Percentiles rank a stretch among this genome's conserved stretches.
These are phyloP conservation scores for Moniliella sp. DNA, from an alignment of 1,284 basidiomycete genomes.

Conservation along the genomic window DNA sequence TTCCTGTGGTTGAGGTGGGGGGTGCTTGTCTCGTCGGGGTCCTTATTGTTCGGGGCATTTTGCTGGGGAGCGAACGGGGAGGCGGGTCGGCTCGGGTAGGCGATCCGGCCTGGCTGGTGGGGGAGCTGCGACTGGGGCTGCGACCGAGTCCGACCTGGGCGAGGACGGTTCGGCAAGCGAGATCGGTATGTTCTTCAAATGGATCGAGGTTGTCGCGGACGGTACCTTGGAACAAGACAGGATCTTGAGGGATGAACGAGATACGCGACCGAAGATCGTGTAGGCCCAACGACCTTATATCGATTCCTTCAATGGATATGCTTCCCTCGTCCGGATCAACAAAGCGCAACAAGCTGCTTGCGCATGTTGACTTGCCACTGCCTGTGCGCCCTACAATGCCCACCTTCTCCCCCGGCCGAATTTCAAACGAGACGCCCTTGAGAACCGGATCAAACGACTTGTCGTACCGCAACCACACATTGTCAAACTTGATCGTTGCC, in stretches of 20 bases:
- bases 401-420: slow-evolving; percentile 1
- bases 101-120: slow-evolving; percentile 9
- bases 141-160: slow-evolving; percentile 39
- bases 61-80: slow-evolving; percentile 7
- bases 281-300: slow-evolving; percentile 43
- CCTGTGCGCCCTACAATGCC: slow-evolving; percentile 1
- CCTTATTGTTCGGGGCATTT: slow-evolving; percentile 27
- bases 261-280: slow-evolving; percentile 43
- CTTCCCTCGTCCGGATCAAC: slow-evolving; percentile 7
- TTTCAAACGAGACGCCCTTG: slow-evolving; percentile 44
- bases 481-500: slow-evolving; percentile 37
- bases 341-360: slow-evolving; percentile 3
- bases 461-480: slow-evolving; percentile 55
- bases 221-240: slow-evolving; percentile 39
- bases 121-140: slow-evolving; percentile 37
- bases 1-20: slow-evolving; percentile 13
- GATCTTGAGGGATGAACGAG: slow-evolving; percentile 53
- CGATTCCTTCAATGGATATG: slow-evolving; percentile 16
- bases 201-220: slow-evolving; percentile 3
- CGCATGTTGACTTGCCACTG: slow-evolving; percentile 2
- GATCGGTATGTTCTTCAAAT: slow-evolving; percentile 45
- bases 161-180: slow-evolving; percentile 20
- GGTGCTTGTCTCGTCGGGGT: slow-evolving; percentile 15
- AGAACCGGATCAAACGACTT: slow-evolving; percentile 52
- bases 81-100: slow-evolving; percentile 11